A percentile compares a stretch with the other conserved stretches of the same genome.
Conservation (phyloP, 306 rosid species). For the Pyrus communis region DNA sequence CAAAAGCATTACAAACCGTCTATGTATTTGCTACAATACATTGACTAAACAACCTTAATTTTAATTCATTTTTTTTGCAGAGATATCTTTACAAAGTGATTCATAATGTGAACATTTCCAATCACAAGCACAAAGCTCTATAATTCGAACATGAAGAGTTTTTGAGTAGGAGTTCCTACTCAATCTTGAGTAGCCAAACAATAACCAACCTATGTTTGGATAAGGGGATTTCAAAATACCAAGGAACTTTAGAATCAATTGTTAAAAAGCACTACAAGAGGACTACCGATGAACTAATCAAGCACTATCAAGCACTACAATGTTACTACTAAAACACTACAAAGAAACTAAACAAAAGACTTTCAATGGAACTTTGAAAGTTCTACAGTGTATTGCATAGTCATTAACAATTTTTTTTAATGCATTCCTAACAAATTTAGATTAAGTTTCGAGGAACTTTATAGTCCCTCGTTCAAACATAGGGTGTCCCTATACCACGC, state of each 20-base stretch:
- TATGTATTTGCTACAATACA: no score
- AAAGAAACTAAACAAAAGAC: not conserved
- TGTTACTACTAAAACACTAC: not conserved
- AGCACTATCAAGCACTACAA: not conserved
- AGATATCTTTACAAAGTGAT: no score
- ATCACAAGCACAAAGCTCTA: no score
- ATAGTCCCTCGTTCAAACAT: not conserved
- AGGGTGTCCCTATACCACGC: not conserved
- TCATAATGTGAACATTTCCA: no score
- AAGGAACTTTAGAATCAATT: not conserved
- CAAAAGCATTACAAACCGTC: no score
- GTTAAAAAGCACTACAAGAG: not conserved
- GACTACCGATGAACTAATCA: not conserved
- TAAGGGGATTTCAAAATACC: not conserved
- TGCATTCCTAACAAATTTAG: not conserved
- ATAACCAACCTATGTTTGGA: not conserved
- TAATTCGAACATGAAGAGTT: no score
- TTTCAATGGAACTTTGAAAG: not conserved
- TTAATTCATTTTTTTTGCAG: no score
- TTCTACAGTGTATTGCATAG: not conserved
- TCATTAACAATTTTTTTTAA: not conserved
- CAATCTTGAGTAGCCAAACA: no score
- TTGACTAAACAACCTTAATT: no score
- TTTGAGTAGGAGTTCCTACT: no score
- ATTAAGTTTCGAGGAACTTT: no score